A percentile compares a stretch with the other conserved stretches of the same genome.
Conservation (phyloP, 805 yeast species). For the Clavispora santaluciae region DNA sequence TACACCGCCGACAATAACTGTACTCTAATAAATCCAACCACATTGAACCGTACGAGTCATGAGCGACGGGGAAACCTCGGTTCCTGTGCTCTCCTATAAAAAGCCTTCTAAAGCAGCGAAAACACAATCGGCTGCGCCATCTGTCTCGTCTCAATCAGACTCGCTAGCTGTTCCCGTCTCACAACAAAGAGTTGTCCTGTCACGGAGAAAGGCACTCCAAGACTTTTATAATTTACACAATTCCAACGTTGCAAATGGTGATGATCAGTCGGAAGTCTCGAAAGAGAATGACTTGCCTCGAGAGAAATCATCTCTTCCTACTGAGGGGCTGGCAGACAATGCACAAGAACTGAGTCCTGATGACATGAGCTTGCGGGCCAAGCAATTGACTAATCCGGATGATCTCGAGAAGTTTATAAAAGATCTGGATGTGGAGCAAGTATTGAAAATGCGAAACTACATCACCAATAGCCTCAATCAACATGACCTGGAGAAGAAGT, state of each 20-base stretch:
- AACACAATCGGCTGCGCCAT: not conserved
- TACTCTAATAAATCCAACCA: not conserved
- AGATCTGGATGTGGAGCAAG: constrained; percentile 7
- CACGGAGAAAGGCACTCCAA: constrained; percentile 38
- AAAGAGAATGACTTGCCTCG: not conserved
- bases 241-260: not conserved
- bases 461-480: constrained; percentile 41
- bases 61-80: constrained; percentile 3
- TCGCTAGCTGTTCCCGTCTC: not conserved
- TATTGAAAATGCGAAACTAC: constrained; percentile 12
- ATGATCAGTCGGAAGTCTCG: not conserved
- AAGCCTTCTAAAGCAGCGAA: constrained; percentile 11
- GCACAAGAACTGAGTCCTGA: not conserved
- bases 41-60: not conserved
- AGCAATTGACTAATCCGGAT: constrained; percentile 2
- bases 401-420: constrained; percentile 7
- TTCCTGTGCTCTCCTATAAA: constrained; percentile 28
- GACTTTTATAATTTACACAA: constrained; percentile 34
- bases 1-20: not conserved
- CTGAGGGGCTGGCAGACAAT: not conserved
- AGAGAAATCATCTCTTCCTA: not conserved
- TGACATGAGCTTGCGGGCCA: not conserved
- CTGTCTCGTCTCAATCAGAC: not conserved
- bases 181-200: constrained; percentile 29
- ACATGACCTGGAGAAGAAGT: constrained; percentile 58